These are phyloP conservation scores for Rhodamnia argentea DNA, from an alignment of 345 rosid species.

Conservation along the genomic window DNA sequence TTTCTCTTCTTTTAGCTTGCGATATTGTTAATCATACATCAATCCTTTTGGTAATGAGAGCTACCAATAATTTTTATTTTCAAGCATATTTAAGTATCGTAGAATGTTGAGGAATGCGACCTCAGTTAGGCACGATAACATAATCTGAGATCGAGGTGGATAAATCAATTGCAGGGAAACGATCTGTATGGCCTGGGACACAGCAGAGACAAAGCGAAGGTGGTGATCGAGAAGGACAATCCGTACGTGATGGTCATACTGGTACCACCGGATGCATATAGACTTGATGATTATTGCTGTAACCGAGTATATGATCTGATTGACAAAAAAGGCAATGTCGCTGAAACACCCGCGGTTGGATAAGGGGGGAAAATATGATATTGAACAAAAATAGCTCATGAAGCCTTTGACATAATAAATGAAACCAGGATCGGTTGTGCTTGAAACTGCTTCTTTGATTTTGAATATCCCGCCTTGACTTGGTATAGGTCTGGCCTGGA, in stretches of 20 bases:
- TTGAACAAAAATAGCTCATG: background rate
- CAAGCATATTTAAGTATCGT: background rate
- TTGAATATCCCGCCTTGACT: too few relatives aligned
- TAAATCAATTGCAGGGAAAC: background rate
- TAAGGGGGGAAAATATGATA: background rate
- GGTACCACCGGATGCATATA: background rate
- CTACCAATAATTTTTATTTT: background rate
- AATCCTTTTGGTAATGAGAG: background rate
- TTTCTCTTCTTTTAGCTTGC: too few relatives aligned
- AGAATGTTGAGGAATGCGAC: background rate
- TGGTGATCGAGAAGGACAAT: background rate
- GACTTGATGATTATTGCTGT: background rate
- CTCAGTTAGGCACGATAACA: background rate
- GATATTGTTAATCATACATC: background rate
- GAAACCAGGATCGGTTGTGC: background rate
- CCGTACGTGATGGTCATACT: background rate
- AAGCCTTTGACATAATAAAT: background rate
- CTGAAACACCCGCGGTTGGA: background rate
- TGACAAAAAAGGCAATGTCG: too few relatives aligned
- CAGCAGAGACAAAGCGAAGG: background rate
- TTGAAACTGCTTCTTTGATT: too few relatives aligned
- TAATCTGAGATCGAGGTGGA: background rate
- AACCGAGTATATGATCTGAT: too few relatives aligned
- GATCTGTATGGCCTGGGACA: background rate
- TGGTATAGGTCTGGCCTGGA: too few relatives aligned